Conservation (phyloP, 2,329 filamentous ascomycete species). For the Penicillium fuscoglaucum region DNA sequence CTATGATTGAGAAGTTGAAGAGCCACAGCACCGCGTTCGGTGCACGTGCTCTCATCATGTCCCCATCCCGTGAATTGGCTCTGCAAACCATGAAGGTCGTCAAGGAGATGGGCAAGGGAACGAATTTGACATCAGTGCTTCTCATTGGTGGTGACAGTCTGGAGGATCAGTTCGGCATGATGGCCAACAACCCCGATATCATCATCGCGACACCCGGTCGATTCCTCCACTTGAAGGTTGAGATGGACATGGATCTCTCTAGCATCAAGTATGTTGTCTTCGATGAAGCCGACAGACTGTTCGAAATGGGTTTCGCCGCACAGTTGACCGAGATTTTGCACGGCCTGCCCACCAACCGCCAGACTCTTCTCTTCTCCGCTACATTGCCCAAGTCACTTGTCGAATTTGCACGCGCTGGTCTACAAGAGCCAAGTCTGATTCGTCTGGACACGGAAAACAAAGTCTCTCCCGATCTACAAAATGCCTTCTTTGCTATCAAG, state of each 20-base stretch:
- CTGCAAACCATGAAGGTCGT: conserved; percentile 95
- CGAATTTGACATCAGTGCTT: conserved; percentile 85
- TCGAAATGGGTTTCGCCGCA: conserved; percentile 97
- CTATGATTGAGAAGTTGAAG: conserved; percentile 94
- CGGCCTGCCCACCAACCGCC: conserved; percentile 76
- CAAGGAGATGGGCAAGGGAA: conserved; percentile 87
- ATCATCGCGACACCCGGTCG: conserved; percentile 95
- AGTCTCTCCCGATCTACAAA: conserved; percentile 92
- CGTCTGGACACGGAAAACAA: conserved; percentile 93
- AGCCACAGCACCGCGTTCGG: conserved; percentile 84
- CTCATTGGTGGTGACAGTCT: conserved; percentile 93
- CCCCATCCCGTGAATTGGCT: conserved; percentile 89
- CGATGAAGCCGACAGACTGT: conserved; percentile 93
- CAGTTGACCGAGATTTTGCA: conserved; percentile 93
- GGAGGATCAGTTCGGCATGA: conserved; percentile 90
- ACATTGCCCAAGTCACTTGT: conserved; percentile 92
- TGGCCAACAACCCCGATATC: conserved; percentile 94
- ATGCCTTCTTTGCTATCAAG: conserved; percentile 91
- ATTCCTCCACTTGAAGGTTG: conserved; percentile 94
- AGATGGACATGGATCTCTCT: conserved; percentile 89
- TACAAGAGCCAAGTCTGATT: conserved; percentile 88
- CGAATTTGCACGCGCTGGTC: conserved; percentile 88
- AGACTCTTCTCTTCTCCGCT: conserved; percentile 92
- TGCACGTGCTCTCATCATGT: conserved; percentile 81
- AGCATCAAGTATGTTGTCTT: conserved; percentile 95